These are phyloP conservation scores for Penicillium diatomitis DNA, from an alignment of 495 filamentous ascomycete genomes.

Conservation along the genomic window DNA sequence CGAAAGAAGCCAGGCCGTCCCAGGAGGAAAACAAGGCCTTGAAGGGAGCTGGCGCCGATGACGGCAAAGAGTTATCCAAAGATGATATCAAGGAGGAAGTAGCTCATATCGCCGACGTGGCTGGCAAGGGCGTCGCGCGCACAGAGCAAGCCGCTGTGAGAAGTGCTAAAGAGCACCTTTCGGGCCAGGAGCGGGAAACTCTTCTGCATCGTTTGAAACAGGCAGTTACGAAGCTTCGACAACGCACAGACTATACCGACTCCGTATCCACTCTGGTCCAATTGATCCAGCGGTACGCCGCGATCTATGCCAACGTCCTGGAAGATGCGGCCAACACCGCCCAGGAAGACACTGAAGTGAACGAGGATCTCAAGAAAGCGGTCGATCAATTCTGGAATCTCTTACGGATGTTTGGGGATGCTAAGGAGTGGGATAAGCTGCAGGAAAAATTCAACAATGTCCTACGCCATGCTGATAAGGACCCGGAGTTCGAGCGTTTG, in stretches of 20 bases:
- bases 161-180: constrained; percentile 57
- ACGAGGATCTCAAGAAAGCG: constrained; percentile 66
- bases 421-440: constrained; percentile 63
- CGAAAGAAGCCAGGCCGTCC: constrained; percentile 60
- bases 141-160: constrained; percentile 56
- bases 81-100: constrained; percentile 56
- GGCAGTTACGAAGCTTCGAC: constrained; percentile 62
- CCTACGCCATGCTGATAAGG: constrained; percentile 61
- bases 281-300: constrained; percentile 69
- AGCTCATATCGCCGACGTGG: constrained; percentile 50
- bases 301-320: constrained; percentile 63
- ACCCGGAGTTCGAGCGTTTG: constrained; percentile 75
- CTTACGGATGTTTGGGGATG: constrained; percentile 67
- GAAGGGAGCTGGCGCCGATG: constrained; percentile 48
- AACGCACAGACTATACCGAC: constrained; percentile 72
- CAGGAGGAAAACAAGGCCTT: constrained; percentile 48
- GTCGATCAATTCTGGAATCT: constrained; percentile 69
- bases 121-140: constrained; percentile 53
- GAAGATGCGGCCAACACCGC: constrained; percentile 52
- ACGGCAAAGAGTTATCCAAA: constrained; percentile 41
- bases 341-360: constrained; percentile 60
- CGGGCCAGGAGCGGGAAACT: constrained; percentile 61
- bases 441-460: constrained; percentile 58
- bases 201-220: constrained; percentile 67
- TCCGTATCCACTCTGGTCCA: constrained; percentile 71